Percentiles rank a stretch among this genome's conserved stretches.
Evolutionary conservation across 495 filamentous ascomycete species (phyloP).

Genomic region (Neurospora sp.): DNA sequence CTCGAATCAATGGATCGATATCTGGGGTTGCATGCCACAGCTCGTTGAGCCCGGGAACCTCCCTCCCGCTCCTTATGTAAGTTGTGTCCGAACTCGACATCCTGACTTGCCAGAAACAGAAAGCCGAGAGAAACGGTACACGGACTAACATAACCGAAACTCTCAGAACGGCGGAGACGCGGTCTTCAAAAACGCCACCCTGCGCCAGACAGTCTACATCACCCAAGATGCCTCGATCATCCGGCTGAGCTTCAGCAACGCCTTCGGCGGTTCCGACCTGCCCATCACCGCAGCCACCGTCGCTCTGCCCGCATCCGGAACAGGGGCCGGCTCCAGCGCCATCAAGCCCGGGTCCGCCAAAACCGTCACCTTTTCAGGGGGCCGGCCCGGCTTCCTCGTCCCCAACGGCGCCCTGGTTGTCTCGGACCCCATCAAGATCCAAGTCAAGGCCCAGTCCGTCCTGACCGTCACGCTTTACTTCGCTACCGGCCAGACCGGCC

Average conservation of each 20-base stretch:
- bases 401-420: conserved; percentile 46
- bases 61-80: conserved; percentile 43
- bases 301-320: conserved; percentile 33
- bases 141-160: neutral
- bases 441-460: conserved; percentile 30
- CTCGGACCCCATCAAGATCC: conserved; percentile 48
- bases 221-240: conserved; percentile 37
- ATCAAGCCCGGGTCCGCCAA: conserved; percentile 34
- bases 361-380: conserved; percentile 43
- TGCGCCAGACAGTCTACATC: conserved; percentile 53
- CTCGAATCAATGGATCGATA: conserved; percentile 42
- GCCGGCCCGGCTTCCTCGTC: conserved; percentile 30
- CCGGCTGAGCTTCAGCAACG: conserved; percentile 51
- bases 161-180: conserved; percentile 16
- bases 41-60: conserved; percentile 45
- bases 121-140: neutral
- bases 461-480: conserved; percentile 48
- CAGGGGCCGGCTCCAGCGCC: conserved; percentile 26
- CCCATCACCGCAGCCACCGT: conserved; percentile 46
- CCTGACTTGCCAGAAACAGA: neutral
- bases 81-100: conserved; percentile 8
- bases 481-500: conserved; percentile 37
- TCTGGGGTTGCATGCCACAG: conserved; percentile 52
- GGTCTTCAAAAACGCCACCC: conserved; percentile 39
- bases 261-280: conserved; percentile 46